Conservation (phyloP, 129 eudicot species). For the Artemisia argyi region DNA sequence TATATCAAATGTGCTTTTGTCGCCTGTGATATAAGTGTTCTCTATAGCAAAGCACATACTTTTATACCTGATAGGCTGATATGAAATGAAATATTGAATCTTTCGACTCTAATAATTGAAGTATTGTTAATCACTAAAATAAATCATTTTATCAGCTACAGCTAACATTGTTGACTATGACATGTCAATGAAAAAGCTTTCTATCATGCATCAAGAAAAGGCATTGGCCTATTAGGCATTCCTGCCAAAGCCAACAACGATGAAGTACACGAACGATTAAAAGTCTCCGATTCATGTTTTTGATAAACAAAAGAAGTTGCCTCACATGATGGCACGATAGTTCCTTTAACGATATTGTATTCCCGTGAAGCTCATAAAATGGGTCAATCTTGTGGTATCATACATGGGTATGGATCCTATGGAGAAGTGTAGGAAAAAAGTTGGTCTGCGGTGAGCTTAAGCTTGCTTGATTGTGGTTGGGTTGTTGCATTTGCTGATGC, state of each 20-base stretch:
- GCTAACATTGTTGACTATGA: not conserved
- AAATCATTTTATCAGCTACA: not conserved
- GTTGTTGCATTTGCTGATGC: slow-evolving; percentile 93
- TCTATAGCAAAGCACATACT: not conserved
- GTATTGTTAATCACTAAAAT: slow-evolving; percentile 7
- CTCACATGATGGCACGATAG: slow-evolving; percentile 48
- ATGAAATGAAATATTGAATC: not conserved
- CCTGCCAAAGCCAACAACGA: too few species aligned
- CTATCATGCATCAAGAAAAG: too few species aligned
- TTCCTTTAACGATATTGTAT: slow-evolving; percentile 77
- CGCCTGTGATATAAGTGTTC: not conserved
- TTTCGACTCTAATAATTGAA: not conserved
- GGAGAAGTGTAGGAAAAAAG: slow-evolving; percentile 77
- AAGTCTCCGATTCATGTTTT: too few species aligned
- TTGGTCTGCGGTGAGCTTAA: slow-evolving; percentile 75
- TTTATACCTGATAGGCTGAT: too few species aligned
- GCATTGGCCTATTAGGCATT: too few species aligned
- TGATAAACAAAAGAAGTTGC: too few species aligned
- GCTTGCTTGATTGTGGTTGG: slow-evolving; percentile 96
- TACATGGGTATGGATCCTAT: slow-evolving; percentile 88
- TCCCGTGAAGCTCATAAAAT: slow-evolving; percentile 47
- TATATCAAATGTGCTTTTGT: too few species aligned
- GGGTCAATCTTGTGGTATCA: slow-evolving; percentile 70
- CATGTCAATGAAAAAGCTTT: not conserved
- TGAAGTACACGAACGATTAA: not conserved